A percentile compares a stretch with the other conserved stretches of the same genome.
phyloP scores from a whole-genome alignment of 441 rosid species.

The Bocquillonia castaneifolia region DNA sequence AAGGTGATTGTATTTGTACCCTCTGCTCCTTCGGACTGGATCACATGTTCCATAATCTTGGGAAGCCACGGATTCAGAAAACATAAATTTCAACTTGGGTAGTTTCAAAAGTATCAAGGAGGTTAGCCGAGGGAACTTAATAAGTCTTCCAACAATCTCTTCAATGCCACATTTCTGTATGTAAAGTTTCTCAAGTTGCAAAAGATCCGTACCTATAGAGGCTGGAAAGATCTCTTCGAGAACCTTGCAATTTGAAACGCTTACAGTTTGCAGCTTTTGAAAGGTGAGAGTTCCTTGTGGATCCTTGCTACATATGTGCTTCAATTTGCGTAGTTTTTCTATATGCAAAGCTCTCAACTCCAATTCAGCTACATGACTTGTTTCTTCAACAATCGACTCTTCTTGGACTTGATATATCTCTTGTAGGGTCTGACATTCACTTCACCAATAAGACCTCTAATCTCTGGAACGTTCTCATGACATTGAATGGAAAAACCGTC shows the following conservation, averaged over 20 bases:
- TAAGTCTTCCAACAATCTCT: conserved; percentile 14
- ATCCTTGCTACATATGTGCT: conserved; percentile 24
- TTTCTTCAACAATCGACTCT: not conserved
- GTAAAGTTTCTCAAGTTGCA: conserved; percentile 6
- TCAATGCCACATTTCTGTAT: conserved; percentile 12
- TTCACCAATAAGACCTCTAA: not conserved
- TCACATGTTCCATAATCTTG: too few relatives aligned
- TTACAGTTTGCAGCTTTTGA: conserved; percentile 4
- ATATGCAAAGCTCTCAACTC: not conserved
- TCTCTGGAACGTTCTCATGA: conserved; percentile 2
- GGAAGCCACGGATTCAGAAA: not conserved
- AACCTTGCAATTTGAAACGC: not conserved
- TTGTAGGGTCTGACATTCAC: not conserved
- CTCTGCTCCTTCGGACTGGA: too few relatives aligned
- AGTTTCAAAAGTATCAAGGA: not conserved
- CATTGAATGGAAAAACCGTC: conserved; percentile 8
- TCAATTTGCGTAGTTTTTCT: conserved; percentile 12
- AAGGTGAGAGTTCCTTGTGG: conserved; percentile 22
- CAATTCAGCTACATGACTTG: not conserved
- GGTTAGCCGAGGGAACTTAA: conserved; percentile 7
- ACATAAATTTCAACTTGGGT: not conserved
- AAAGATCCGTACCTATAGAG: conserved; percentile 18
- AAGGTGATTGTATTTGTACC: too few relatives aligned
- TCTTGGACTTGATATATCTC: conserved; percentile 10
- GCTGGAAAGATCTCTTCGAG: conserved; percentile 25